Conservation (phyloP, 306 rosid genomes). For the Casuarina cunninghamiana region DNA sequence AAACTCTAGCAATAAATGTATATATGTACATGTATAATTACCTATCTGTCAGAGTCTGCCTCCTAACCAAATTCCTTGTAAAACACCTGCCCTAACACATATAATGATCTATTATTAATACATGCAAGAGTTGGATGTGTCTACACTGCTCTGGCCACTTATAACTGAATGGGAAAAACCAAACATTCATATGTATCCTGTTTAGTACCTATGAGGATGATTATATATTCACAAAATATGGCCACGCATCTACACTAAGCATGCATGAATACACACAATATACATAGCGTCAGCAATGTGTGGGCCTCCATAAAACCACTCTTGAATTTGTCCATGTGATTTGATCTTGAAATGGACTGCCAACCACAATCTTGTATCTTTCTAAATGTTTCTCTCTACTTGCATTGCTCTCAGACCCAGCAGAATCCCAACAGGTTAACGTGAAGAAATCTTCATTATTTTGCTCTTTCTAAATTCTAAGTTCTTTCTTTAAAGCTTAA, state of each 20-base stretch:
- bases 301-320: constrained; percentile 39
- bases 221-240: constrained; percentile 4
- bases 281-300: constrained; percentile 32
- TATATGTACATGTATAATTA: constrained; percentile 1
- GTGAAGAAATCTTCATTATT: constrained; percentile 28
- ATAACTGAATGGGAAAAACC: neutral
- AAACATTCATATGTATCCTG: neutral
- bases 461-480: constrained; percentile 38
- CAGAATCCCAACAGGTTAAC: constrained; percentile 49
- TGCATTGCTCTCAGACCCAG: constrained; percentile 50
- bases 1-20: neutral
- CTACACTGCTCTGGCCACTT: neutral
- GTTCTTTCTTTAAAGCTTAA: constrained; percentile 22
- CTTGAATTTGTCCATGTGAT: constrained; percentile 53
- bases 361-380: constrained; percentile 78
- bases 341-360: constrained; percentile 78
- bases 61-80: constrained; percentile 7
- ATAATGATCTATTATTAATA: constrained; percentile 6
- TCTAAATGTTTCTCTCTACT: constrained; percentile 78
- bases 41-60: constrained; percentile 7
- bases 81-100: neutral
- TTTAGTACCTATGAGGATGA: neutral
- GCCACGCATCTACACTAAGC: constrained; percentile 32
- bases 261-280: constrained; percentile 35
- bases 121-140: constrained; percentile 12